phyloP scores from a whole-genome alignment of 495 filamentous ascomycete genomes.

The Neurospora pannonica region DNA sequence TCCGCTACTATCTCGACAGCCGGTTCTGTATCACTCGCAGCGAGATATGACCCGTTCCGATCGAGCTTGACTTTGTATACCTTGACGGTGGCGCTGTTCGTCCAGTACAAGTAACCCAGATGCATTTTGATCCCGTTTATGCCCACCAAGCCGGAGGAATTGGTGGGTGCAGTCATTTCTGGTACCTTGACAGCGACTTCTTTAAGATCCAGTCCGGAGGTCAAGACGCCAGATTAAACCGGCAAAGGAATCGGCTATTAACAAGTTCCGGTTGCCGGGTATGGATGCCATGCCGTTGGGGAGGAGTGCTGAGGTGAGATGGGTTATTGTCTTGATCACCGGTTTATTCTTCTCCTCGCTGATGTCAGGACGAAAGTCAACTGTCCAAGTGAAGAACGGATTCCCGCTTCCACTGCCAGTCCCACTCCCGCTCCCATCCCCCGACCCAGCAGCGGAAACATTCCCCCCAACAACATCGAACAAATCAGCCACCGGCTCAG shows the following conservation, averaged over 20 bases:
- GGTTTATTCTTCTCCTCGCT: background rate
- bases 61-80: background rate
- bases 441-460: too few relatives aligned
- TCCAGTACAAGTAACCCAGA: background rate
- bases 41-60: background rate
- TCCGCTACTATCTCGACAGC: background rate
- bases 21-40: background rate
- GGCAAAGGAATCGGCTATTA: background rate
- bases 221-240: background rate
- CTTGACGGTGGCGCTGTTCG: background rate
- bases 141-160: background rate
- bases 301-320: background rate
- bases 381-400: background rate
- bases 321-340: background rate
- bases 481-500: background rate
- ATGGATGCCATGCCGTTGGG: background rate
- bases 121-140: background rate
- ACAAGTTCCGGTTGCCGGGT: background rate
- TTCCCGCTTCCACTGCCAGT: too few relatives aligned
- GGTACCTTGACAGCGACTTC: background rate
- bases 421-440: background rate
- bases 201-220: background rate
- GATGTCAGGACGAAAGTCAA: background rate
- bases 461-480: background rate
- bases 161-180: background rate